A percentile compares a stretch with the other conserved stretches of the same genome.
phyloP scores from a whole-genome alignment of 2,329 filamentous ascomycete genomes.

The Escovopsis sp. region DNA sequence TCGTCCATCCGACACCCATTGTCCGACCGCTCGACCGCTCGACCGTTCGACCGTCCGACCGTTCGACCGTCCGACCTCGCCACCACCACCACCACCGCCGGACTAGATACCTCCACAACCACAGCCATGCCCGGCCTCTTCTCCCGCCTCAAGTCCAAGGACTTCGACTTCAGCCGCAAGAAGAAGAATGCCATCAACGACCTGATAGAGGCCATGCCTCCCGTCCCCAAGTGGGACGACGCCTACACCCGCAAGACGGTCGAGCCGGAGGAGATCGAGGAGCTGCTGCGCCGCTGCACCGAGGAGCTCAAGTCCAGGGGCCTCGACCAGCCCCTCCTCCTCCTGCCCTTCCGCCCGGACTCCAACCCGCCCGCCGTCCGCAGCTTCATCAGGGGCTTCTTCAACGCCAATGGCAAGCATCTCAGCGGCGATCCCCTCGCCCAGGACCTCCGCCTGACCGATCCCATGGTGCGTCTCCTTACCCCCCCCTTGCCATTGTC shows the following conservation, averaged over 20 bases:
- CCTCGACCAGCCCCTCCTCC: conserved; percentile 79
- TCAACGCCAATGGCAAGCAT: conserved; percentile 49
- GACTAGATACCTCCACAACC: neutral
- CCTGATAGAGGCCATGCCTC: conserved; percentile 34
- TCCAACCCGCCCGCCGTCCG: conserved; percentile 85
- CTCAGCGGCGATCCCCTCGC: conserved; percentile 54
- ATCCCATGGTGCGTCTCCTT: conserved; percentile 78
- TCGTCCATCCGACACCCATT: too few species aligned
- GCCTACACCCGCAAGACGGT: conserved; percentile 72
- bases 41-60: too few species aligned
- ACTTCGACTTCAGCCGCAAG: conserved; percentile 40
- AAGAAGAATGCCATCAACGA: conserved; percentile 48
- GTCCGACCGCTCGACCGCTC: too few species aligned
- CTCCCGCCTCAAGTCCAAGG: conserved; percentile 59
- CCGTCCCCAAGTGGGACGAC: conserved; percentile 72
- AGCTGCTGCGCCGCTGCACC: conserved; percentile 72
- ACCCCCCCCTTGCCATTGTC: too few species aligned
- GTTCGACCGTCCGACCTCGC: too few species aligned
- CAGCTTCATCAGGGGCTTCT: conserved; percentile 86
- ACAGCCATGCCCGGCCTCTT: conserved; percentile 45
- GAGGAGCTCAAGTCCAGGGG: conserved; percentile 71
- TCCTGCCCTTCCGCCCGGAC: conserved; percentile 85
- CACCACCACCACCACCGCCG: neutral
- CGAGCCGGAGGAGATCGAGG: conserved; percentile 79
- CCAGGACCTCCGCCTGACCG: conserved; percentile 81